Conservation (phyloP, 106 monocot genomes). For the Phalaenopsis aphrodite region DNA sequence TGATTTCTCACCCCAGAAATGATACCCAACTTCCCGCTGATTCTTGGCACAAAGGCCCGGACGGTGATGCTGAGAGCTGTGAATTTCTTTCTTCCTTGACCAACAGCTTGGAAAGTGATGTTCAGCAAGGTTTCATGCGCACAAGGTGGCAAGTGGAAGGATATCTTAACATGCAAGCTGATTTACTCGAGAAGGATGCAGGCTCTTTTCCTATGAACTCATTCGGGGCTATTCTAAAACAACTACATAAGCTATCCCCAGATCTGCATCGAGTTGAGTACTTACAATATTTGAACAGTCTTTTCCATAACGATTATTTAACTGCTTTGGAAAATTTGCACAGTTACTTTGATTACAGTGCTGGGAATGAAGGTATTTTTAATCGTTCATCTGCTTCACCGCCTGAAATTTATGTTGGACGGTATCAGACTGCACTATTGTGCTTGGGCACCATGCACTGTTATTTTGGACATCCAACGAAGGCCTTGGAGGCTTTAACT, state of each 20-base stretch:
- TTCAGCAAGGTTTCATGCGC: slow-evolving; percentile 53
- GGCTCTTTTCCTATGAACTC: slow-evolving; percentile 60
- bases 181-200: slow-evolving; percentile 87
- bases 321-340: slow-evolving; percentile 76
- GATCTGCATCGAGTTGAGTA: slow-evolving; percentile 79
- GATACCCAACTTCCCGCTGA: slow-evolving; percentile 21
- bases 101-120: slow-evolving; percentile 30
- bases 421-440: slow-evolving; percentile 81
- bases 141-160: slow-evolving; percentile 87
- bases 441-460: slow-evolving; percentile 90
- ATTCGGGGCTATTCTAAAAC: slow-evolving; percentile 47
- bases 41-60: slow-evolving; percentile 18
- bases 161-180: slow-evolving; percentile 83
- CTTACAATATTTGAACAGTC: slow-evolving; percentile 78
- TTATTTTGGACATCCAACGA: slow-evolving; percentile 87
- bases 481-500: slow-evolving; percentile 80
- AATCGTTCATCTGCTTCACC: slow-evolving; percentile 39
- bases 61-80: slow-evolving; percentile 14
- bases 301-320: slow-evolving; percentile 76
- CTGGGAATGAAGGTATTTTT: slow-evolving; percentile 82
- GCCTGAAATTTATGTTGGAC: slow-evolving; percentile 45
- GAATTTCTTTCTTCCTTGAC: slow-evolving; percentile 17
- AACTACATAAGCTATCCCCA: slow-evolving; percentile 72
- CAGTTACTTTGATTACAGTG: slow-evolving; percentile 93
- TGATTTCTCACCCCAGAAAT: slow-evolving; percentile 16